Conservation (phyloP, 116 monocot species). For the Cymodocea nodosa region DNA sequence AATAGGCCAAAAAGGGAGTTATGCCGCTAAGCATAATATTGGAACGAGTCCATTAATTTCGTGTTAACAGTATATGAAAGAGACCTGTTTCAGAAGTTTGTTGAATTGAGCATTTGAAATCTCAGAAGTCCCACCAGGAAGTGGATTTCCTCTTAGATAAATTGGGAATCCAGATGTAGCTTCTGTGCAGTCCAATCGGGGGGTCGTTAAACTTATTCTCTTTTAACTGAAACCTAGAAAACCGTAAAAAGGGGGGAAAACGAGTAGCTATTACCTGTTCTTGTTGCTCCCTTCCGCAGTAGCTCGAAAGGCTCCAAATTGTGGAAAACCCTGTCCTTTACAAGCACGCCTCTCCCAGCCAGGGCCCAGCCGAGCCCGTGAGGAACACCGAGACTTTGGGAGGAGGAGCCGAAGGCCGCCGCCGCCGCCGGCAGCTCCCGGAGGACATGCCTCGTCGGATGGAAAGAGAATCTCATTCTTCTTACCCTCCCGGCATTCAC, state of each 20-base stretch:
- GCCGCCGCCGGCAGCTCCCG: too few relatives aligned
- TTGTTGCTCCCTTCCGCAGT: constrained; percentile 36
- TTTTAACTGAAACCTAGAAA: too few relatives aligned
- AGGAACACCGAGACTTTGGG: constrained; percentile 31
- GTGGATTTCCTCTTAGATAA: constrained; percentile 56
- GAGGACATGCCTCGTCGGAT: too few relatives aligned
- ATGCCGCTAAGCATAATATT: neutral
- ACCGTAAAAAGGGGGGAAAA: constrained; percentile 1
- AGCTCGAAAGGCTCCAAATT: constrained; percentile 64
- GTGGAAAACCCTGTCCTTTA: constrained; percentile 62
- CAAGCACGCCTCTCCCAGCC: constrained; percentile 72
- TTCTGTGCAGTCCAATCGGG: constrained; percentile 21
- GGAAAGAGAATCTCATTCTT: too few relatives aligned
- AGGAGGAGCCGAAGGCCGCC: too few relatives aligned
- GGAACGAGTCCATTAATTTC: neutral
- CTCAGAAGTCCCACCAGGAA: constrained; percentile 26
- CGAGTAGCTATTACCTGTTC: constrained; percentile 24
- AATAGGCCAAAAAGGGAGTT: neutral
- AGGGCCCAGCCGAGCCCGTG: constrained; percentile 68
- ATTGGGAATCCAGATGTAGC: constrained; percentile 40
- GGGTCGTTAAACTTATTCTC: too few relatives aligned
- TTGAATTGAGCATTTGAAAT: constrained; percentile 70
- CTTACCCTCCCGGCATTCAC: too few relatives aligned
- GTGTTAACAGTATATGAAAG: neutral
- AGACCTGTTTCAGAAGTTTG: constrained; percentile 78